These are phyloP conservation scores for Caryopteris hybrid DNA, from an alignment of 305 asterid genomes.

Conservation along the genomic window DNA sequence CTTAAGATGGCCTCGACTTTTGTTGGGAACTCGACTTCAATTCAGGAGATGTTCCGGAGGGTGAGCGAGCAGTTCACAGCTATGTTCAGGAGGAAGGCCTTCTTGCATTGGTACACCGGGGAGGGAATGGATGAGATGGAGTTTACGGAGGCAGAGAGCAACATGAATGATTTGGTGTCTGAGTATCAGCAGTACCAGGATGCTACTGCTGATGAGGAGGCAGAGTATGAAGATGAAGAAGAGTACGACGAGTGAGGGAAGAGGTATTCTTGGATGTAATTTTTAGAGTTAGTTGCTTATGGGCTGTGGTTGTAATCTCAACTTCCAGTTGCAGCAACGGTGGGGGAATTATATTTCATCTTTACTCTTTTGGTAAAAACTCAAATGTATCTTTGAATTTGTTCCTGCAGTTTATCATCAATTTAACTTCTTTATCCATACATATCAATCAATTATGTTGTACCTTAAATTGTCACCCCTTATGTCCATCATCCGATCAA, in stretches of 20 bases:
- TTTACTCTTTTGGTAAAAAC: background rate
- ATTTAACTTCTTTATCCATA: background rate
- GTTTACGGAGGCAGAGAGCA: constrained; percentile 41
- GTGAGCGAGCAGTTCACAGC: no score
- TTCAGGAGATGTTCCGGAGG: no score
- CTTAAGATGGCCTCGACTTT: no score
- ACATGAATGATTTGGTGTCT: constrained; percentile 36
- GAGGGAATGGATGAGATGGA: constrained; percentile 46
- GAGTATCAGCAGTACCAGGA: constrained; percentile 41
- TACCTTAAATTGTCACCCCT: no score
- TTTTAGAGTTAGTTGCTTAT: no score
- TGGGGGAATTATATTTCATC: background rate
- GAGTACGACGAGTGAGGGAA: constrained; percentile 15
- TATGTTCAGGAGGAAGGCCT: no score
- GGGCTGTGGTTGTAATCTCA: constrained; percentile 27
- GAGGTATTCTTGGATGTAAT: background rate
- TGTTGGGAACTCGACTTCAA: no score
- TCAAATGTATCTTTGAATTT: constrained; percentile 5
- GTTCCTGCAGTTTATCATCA: constrained; percentile 8
- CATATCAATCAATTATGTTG: no score
- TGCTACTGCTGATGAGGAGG: constrained; percentile 38
- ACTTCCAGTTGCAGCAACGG: constrained; percentile 22
- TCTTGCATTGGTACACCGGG: constrained; percentile 40
- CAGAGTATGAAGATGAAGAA: constrained; percentile 34
- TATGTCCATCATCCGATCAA: no score